phyloP scores from a whole-genome alignment of 345 rosid species.

The Lepidium aucheri region DNA sequence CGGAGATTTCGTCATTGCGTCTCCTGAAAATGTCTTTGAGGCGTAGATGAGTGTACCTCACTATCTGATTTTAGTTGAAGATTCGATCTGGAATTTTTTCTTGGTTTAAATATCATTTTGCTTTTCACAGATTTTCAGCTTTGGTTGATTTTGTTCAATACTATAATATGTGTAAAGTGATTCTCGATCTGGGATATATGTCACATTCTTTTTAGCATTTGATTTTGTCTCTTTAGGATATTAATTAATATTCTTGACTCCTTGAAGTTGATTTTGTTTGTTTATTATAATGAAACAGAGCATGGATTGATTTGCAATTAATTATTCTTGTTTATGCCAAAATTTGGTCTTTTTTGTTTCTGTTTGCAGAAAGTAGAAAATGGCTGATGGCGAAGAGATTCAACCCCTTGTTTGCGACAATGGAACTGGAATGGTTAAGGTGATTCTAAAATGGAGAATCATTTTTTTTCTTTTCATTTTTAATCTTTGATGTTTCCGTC shows the following conservation, averaged over 20 bases:
- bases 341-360: not conserved
- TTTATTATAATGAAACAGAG: not conserved
- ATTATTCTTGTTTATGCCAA: not conserved
- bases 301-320: not conserved
- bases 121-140: not conserved
- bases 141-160: not conserved
- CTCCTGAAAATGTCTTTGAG: not conserved
- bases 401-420: conserved; percentile 45
- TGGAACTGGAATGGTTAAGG: conserved; percentile 93
- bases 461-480: not conserved
- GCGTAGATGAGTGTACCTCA: not conserved
- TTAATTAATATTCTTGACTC: not conserved
- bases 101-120: not conserved
- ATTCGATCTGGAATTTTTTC: not conserved
- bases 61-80: not conserved
- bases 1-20: not conserved
- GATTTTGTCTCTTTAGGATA: not conserved
- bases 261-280: not conserved
- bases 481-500: not conserved
- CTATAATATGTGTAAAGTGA: not conserved
- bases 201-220: not conserved
- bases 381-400: not conserved
- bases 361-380: conserved; percentile 12
- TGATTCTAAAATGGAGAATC: not conserved
- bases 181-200: conserved; percentile 9